These are phyloP conservation scores for Kodamaea kaohsiungensis DNA, from an alignment of 805 yeast genomes.

Conservation along the genomic window DNA sequence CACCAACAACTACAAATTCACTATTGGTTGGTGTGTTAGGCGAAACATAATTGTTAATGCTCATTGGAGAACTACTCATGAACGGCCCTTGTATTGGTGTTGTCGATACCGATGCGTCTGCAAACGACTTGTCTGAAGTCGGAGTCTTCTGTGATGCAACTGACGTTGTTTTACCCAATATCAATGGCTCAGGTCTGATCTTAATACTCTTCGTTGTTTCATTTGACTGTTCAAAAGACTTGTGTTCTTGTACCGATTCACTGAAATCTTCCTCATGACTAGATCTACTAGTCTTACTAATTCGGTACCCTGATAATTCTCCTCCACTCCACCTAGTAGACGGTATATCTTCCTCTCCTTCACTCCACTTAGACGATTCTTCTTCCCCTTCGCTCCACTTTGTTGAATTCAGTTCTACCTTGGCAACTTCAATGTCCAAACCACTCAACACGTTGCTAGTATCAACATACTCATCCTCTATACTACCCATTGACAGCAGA, in stretches of 20 bases:
- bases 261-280: too few species aligned
- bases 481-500: slow-evolving; percentile 25
- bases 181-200: not conserved
- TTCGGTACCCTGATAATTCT: not conserved
- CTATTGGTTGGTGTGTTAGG: slow-evolving; percentile 28
- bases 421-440: slow-evolving; percentile 6
- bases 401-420: not conserved
- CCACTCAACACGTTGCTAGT: slow-evolving; percentile 17
- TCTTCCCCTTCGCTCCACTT: slow-evolving; percentile 1
- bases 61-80: slow-evolving; percentile 6
- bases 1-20: slow-evolving; percentile 37
- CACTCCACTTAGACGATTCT: not conserved
- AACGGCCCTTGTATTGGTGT: not conserved
- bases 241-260: not conserved
- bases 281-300: not conserved
- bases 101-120: not conserved
- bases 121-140: not conserved
- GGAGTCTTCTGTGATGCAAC: not conserved
- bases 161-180: not conserved
- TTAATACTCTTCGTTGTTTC: not conserved
- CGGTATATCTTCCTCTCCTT: not conserved
- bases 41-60: slow-evolving; percentile 9
- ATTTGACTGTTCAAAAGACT: not conserved
- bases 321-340: not conserved
- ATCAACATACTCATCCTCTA: slow-evolving; percentile 16